Percentiles rank a stretch among this genome's conserved stretches.
These are phyloP conservation scores for Kodamaea sp. DNA, from an alignment of 1,139 yeast genomes.

Conservation along the genomic window DNA sequence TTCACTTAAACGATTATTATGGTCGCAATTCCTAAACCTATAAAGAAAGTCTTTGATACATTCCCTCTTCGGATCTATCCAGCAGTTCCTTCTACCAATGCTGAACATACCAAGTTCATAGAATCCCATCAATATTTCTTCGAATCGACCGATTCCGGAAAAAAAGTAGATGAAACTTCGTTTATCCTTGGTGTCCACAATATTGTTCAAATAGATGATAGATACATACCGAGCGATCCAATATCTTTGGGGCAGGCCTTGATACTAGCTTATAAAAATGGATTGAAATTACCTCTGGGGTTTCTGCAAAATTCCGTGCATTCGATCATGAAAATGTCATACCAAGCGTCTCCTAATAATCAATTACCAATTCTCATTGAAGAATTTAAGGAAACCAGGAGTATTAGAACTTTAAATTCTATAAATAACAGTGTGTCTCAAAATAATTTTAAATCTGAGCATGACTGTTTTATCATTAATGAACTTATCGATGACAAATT, in stretches of 20 bases:
- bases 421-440: slow-evolving; percentile 22
- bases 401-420: slow-evolving; percentile 20
- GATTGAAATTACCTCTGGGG: slow-evolving; percentile 20
- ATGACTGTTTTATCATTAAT: slow-evolving; percentile 20
- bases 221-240: slow-evolving; percentile 43
- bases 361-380: slow-evolving; percentile 45
- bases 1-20: no score
- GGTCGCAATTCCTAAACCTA: slow-evolving; percentile 36
- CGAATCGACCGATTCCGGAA: slow-evolving; percentile 3
- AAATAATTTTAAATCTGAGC: slow-evolving; percentile 11
- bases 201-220: slow-evolving; percentile 19
- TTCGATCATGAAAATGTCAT: slow-evolving; percentile 31
- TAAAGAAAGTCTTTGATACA: slow-evolving; percentile 43
- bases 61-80: slow-evolving; percentile 46
- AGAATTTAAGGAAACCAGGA: slow-evolving; percentile 26
- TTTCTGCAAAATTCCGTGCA: slow-evolving; percentile 8
- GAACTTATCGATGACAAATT: slow-evolving; percentile 35
- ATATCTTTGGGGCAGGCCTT: slow-evolving; percentile 35
- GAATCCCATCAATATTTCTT: slow-evolving; percentile 14
- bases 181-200: slow-evolving; percentile 45
- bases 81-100: slow-evolving; percentile 21
- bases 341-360: slow-evolving; percentile 39
- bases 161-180: slow-evolving; percentile 5
- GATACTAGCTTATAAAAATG: slow-evolving; percentile 32
- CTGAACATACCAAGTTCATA: slow-evolving; percentile 12